These are phyloP conservation scores for Lanzia echinophila DNA, from an alignment of 2,329 filamentous ascomycete species.

Conservation along the genomic window DNA sequence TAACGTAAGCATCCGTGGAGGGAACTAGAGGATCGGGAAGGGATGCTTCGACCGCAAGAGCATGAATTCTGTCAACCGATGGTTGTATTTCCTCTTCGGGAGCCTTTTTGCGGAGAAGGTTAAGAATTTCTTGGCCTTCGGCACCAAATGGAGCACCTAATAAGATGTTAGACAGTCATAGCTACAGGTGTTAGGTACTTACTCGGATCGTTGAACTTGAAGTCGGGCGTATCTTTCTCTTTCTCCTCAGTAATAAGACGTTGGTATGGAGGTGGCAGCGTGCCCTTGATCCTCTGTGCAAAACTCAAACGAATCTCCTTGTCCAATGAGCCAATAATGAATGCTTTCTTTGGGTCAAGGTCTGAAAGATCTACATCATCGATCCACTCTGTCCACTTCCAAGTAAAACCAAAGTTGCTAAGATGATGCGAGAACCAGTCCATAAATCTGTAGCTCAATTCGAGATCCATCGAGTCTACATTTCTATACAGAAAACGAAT, in stretches of 20 bases:
- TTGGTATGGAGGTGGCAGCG: slow-evolving; percentile 78
- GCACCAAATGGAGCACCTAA: slow-evolving; percentile 71
- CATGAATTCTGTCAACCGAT: slow-evolving; percentile 72
- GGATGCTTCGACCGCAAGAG: slow-evolving; percentile 63
- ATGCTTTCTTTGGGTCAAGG: slow-evolving; percentile 83
- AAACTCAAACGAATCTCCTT: slow-evolving; percentile 97
- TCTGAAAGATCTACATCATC: slow-evolving; percentile 74
- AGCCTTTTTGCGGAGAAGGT: slow-evolving; percentile 76
- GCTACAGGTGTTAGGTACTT: slow-evolving; percentile 32
- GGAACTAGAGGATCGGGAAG: slow-evolving; percentile 69
- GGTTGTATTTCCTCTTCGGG: slow-evolving; percentile 80
- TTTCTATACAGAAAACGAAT: slow-evolving; percentile 88
- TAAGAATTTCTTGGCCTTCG: slow-evolving; percentile 76
- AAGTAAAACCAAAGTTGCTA: slow-evolving; percentile 98
- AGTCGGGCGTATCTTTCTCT: slow-evolving; percentile 92
- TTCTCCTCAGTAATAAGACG: slow-evolving; percentile 76
- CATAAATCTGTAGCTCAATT: slow-evolving; percentile 79
- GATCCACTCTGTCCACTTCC: slow-evolving; percentile 98
- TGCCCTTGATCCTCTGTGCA: slow-evolving; percentile 91
- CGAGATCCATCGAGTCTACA: slow-evolving; percentile 75
- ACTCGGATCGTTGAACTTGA: slow-evolving; percentile 79
- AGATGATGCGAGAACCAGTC: slow-evolving; percentile 98
- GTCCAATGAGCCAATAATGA: slow-evolving; percentile 83
- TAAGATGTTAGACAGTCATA: slow-evolving; percentile 10
- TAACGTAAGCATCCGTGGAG: slow-evolving; percentile 93